Evolutionary conservation across 2,329 filamentous ascomycete species (phyloP).

Genomic region (Microthyrium microscopicum): DNA sequence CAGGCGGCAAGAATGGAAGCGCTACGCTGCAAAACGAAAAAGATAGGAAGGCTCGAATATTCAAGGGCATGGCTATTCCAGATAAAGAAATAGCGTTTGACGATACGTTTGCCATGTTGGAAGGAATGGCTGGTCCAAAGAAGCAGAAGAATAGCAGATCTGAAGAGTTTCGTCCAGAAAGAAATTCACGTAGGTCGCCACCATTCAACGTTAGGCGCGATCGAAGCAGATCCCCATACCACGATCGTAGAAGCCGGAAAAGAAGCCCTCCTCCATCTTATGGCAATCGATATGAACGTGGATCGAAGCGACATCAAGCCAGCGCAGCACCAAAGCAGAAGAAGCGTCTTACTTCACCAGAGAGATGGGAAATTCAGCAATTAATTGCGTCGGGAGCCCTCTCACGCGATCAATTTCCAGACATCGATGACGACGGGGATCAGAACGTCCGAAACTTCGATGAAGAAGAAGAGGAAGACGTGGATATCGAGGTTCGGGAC

Average conservation of each 20-base stretch:
- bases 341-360: constrained; percentile 91
- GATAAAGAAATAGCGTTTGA: constrained; percentile 75
- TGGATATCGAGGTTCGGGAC: constrained; percentile 91
- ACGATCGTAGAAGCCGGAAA: constrained; percentile 28
- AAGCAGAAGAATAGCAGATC: neutral
- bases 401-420: constrained; percentile 84
- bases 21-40: constrained; percentile 27
- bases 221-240: neutral
- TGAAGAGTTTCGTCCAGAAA: neutral
- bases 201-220: neutral
- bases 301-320: constrained; percentile 26
- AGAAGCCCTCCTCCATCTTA: constrained; percentile 42
- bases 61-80: constrained; percentile 74
- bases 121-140: constrained; percentile 59
- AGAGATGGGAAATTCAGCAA: constrained; percentile 94
- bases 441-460: constrained; percentile 72
- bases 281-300: constrained; percentile 26
- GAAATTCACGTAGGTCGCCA: no score
- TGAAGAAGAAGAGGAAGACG: constrained; percentile 82
- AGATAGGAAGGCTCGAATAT: constrained; percentile 70
- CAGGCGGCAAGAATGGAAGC: constrained; percentile 17
- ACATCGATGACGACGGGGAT: constrained; percentile 86
- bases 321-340: constrained; percentile 44
- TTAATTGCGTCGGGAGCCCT: constrained; percentile 89
- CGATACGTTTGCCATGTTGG: constrained; percentile 83